Base-by-base conservation (phyloP, 129 eudicot species). In the Rutidosis leptorrhynchoides region DNA sequence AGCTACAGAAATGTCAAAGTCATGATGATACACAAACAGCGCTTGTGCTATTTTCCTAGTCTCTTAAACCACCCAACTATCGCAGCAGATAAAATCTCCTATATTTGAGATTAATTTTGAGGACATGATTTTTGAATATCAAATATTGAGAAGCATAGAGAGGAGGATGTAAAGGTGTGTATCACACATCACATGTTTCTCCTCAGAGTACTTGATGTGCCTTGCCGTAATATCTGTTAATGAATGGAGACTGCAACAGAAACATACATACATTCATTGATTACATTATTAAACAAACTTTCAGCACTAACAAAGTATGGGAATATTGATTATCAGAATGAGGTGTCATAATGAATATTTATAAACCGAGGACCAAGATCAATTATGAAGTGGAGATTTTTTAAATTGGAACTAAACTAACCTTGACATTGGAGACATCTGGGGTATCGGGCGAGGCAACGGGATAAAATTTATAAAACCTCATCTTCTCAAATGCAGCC, bases 381-480 rank as follows among this genome's bases (percentile, higher is more conserved):
- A 5, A 10, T 12, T 40, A 40, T 40, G 5, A n/a, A n/a, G n/a
- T n/a, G n/a, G n/a, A n/a, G 1, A n/a, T 49, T 43, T 19, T 16
- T 67, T 42, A 23, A 3, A 28, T 20, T 3, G 12, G 6, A 20
- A 40, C 40, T 16, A 43, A 74, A 56, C 40, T 62, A 72, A 94
- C 99, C 95, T 94, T 94, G 54, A 94, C 94, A 2, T 7, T 53
- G 10, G 99, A 84, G 58, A 94, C 88, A 70, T 89, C 99, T 35
- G 99, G 99, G 32, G 93, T 77, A 27, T 89, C 94, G 2, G 90
- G 78, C 10, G 97, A 46, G 3, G 87, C 21, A 73, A 84, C 85
- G 0, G 97, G 99, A 74, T 94, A 94, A 69, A 89, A 94, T 75
- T 94, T 94, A 87, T 89, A 94, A 57, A 94, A 89, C 71, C 52